A percentile compares a stretch with the other conserved stretches of the same genome.
phyloP scores from a whole-genome alignment of 345 rosid genomes.

The Eucalyptus polyanthemos region DNA sequence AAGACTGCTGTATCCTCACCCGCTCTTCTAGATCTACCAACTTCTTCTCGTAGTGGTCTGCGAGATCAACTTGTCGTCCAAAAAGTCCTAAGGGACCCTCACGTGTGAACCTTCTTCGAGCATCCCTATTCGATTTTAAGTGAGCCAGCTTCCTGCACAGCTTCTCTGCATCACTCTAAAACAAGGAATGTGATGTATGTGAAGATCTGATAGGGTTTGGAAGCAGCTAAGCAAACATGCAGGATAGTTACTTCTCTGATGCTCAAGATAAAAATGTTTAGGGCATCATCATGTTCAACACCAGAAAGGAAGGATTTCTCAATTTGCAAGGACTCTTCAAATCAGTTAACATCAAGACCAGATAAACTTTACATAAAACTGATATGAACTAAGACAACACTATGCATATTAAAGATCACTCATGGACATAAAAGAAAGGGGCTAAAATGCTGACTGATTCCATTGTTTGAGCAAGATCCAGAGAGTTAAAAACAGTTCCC shows the following conservation, averaged over 20 bases:
- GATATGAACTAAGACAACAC: not conserved
- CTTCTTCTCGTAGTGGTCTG: constrained; percentile 53
- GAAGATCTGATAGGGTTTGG: not conserved
- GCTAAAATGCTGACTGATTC: not conserved
- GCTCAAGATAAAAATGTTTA: not conserved
- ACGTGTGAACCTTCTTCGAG: constrained; percentile 22
- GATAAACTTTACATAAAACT: not conserved
- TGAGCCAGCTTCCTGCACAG: constrained; percentile 40
- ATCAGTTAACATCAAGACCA: not conserved
- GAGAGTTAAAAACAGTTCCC: not conserved
- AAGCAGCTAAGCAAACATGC: not conserved
- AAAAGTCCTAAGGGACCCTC: constrained; percentile 67
- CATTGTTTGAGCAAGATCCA: not conserved
- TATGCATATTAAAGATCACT: not conserved
- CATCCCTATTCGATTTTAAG: constrained; percentile 21
- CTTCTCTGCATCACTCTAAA: constrained; percentile 58
- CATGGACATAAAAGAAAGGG: not conserved
- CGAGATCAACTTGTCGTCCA: constrained; percentile 49
- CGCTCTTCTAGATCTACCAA: constrained; percentile 53
- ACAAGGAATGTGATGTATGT: not conserved
- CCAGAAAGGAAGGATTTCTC: not conserved
- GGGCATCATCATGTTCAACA: not conserved
- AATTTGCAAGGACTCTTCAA: not conserved
- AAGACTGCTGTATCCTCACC: constrained; percentile 44
- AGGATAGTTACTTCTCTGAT: not conserved